Evolutionary conservation across 2,329 filamentous ascomycete genomes (phyloP).

Genomic region (Nemania serpens): DNA sequence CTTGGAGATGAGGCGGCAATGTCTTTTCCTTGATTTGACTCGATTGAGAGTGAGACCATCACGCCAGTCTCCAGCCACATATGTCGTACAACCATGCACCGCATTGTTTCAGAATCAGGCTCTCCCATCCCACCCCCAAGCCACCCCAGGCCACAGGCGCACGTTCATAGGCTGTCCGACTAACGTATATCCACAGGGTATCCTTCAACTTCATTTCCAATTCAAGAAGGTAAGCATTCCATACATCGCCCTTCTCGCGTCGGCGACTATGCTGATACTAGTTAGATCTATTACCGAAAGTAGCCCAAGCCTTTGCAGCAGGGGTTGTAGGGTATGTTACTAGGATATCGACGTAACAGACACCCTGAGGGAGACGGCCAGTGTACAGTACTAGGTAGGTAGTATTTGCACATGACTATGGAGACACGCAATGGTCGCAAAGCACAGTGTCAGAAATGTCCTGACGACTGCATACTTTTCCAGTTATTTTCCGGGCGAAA

Average conservation of each 20-base stretch:
- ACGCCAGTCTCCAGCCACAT: conserved; percentile 21
- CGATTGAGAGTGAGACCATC: conserved; percentile 6
- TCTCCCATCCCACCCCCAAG: conserved; percentile 15
- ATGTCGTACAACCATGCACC: conserved; percentile 25
- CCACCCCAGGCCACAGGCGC: conserved; percentile 16
- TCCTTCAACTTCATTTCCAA: conserved; percentile 95
- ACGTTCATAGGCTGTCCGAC: conserved; percentile 13
- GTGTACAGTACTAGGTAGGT: conserved; percentile 25
- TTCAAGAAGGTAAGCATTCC: conserved; percentile 82
- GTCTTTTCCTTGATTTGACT: conserved; percentile 15
- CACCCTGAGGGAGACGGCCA: conserved; percentile 6
- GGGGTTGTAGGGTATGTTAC: conserved; percentile 1
- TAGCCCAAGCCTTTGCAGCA: conserved; percentile 30
- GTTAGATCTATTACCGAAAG: conserved; percentile 49
- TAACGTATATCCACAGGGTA: conserved; percentile 65
- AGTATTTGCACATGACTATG: conserved; percentile 26
- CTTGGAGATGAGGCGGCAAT: conserved; percentile 14
- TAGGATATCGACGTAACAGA: conserved; percentile 12
- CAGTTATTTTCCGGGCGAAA: conserved; percentile 2
- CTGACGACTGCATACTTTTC: conserved; percentile 4
- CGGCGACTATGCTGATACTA: conserved; percentile 29
- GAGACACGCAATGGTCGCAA: conserved; percentile 21
- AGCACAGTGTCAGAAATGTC: conserved; percentile 14
- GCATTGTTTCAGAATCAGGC: conserved; percentile 29
- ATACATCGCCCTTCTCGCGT: neutral